A percentile compares a stretch with the other conserved stretches of the same genome.
Conservation (phyloP, 2,329 filamentous ascomycete species). For the Lachnellula suecica region DNA sequence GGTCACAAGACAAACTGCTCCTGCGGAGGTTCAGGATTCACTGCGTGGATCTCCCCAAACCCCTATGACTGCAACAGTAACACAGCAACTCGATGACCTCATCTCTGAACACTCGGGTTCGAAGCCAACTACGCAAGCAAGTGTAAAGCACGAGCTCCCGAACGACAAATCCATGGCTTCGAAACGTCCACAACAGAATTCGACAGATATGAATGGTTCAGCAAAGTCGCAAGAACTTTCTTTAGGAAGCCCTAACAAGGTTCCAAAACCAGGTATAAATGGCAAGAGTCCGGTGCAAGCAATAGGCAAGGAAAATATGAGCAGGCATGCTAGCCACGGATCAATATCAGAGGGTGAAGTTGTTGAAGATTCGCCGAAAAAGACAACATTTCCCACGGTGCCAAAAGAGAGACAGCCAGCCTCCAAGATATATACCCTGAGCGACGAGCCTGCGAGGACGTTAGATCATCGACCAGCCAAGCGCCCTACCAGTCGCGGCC, state of each 20-base stretch:
- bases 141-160: constrained; percentile 12
- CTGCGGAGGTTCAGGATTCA: constrained; percentile 17
- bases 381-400: constrained; percentile 15
- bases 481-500: neutral
- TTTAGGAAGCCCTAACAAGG: constrained; percentile 23
- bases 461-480: constrained; percentile 7
- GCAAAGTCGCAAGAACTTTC: constrained; percentile 22
- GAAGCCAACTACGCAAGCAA: constrained; percentile 16
- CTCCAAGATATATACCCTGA: constrained; percentile 12
- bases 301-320: constrained; percentile 10
- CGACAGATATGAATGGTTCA: neutral
- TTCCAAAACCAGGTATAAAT: constrained; percentile 13
- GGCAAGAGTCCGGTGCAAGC: constrained; percentile 6
- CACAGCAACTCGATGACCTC: constrained; percentile 23
- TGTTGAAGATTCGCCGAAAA: constrained; percentile 27
- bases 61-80: constrained; percentile 14
- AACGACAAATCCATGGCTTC: constrained; percentile 7
- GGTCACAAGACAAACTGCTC: constrained; percentile 8
- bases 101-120: constrained; percentile 28
- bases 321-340: constrained; percentile 20
- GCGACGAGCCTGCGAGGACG: constrained; percentile 4
- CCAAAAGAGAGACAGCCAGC: constrained; percentile 18
- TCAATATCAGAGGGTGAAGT: constrained; percentile 33
- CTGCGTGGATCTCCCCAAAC: constrained; percentile 18
- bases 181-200: constrained; percentile 3